These are phyloP conservation scores for Schrenkiella parvula DNA, from an alignment of 345 rosid genomes.

Conservation along the genomic window DNA sequence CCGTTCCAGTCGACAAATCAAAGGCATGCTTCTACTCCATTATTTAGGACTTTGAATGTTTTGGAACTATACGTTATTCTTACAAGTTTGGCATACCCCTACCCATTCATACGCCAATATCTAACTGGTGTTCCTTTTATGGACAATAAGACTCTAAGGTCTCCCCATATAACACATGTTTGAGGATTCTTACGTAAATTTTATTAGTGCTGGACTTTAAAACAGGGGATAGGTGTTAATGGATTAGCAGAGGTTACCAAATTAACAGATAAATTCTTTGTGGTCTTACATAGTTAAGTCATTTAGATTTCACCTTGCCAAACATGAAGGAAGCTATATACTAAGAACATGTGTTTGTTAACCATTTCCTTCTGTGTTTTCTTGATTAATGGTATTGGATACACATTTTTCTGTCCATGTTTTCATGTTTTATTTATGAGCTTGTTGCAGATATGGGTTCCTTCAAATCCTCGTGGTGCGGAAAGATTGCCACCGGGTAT, in stretches of 20 bases:
- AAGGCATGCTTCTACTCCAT: conserved; percentile 44
- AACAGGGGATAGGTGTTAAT: not conserved
- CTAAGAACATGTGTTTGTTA: not conserved
- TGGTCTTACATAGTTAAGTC: not conserved
- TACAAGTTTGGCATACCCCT: not conserved
- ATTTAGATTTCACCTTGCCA: not conserved
- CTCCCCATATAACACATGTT: not conserved
- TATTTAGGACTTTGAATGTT: conserved; percentile 1
- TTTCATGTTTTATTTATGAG: conserved; percentile 24
- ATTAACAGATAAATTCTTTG: not conserved
- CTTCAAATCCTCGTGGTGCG: conserved; percentile 95
- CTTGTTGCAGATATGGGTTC: conserved; percentile 78
- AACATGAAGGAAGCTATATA: not conserved
- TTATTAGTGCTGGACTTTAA: not conserved
- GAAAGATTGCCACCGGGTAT: conserved; percentile 89
- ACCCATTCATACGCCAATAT: not conserved
- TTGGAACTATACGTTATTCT: not conserved
- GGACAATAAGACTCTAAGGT: not conserved
- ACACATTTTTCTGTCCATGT: conserved; percentile 5
- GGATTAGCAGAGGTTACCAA: not conserved
- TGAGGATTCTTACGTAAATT: not conserved
- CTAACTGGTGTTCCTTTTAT: not conserved
- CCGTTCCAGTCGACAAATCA: conserved; percentile 34
- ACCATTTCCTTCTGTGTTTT: not conserved
- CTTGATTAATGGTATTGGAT: not conserved